Conservation (phyloP, 345 rosid species). For the Moricandia moricandioides region DNA sequence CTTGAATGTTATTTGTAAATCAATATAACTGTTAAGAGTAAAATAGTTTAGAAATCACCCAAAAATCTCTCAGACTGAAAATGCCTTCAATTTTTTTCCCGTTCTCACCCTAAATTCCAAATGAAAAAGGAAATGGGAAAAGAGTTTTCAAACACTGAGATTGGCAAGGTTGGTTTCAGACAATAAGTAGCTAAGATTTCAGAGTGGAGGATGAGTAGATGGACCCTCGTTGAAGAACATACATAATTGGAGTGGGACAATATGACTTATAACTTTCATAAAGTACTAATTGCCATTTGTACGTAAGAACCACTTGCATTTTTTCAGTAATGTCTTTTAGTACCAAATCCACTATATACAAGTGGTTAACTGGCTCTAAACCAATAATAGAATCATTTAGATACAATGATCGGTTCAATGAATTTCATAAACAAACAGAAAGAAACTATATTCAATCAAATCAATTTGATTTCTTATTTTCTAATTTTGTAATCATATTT, state of each 20-base stretch:
- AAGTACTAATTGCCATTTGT: slow-evolving; percentile 21
- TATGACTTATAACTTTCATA: slow-evolving; percentile 25
- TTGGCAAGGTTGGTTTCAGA: slow-evolving; percentile 20
- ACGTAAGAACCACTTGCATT: slow-evolving; percentile 34
- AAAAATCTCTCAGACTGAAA: too few relatives aligned
- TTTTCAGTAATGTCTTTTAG: slow-evolving; percentile 12
- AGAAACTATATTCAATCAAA: not conserved
- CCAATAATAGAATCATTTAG: not conserved
- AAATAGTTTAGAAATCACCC: too few relatives aligned
- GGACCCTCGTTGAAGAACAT: slow-evolving; percentile 17
- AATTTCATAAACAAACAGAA: not conserved
- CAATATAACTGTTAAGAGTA: too few relatives aligned
- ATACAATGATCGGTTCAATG: not conserved
- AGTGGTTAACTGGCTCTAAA: not conserved
- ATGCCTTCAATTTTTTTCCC: too few relatives aligned
- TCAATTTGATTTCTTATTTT: not conserved
- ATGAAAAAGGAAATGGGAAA: too few relatives aligned
- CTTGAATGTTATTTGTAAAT: too few relatives aligned
- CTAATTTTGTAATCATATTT: not conserved
- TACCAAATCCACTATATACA: slow-evolving; percentile 20
- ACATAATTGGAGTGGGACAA: slow-evolving; percentile 26
- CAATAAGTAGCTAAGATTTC: slow-evolving; percentile 17
- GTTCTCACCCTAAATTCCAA: too few relatives aligned
- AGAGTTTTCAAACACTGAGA: too few relatives aligned
- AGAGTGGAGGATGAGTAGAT: slow-evolving; percentile 36